Base-by-base conservation (phyloP, 2,329 filamentous ascomycete genomes). In the Penicillium palitans region DNA sequence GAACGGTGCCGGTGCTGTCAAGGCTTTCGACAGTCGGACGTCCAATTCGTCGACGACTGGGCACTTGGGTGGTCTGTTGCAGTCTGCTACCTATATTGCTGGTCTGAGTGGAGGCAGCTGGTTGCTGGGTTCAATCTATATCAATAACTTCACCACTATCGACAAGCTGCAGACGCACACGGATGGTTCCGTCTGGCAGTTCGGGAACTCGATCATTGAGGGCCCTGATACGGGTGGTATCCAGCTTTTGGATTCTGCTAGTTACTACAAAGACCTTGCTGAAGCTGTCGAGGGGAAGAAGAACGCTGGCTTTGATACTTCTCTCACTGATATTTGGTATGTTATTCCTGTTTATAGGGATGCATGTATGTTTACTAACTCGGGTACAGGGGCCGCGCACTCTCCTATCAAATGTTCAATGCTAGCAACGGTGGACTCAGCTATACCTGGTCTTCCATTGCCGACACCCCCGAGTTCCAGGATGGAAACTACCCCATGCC, bases 321-420 rank as follows among this genome's bases (percentile, higher is more conserved):
- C 90, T 9, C 81, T 96, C 57, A 96, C 93, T 0, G 93, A 97
- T 77, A 91, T 91, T 74, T 96, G 92, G 89, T 78, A 71, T 42
- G 66, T 62, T 19, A 13, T 15, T n/a, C 2, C 13, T 29, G 6
- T 4, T 21, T 21, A n/a, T 15, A 13, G 44, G 3, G 17, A n/a
- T 24, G 25, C 9, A 37, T 25, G 1, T 24, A 5, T 44, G 13
- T 35, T 29, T 39, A 15, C 55, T 63, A 45, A 65, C 37, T 46
- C 55, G 8, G 29, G 13, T 61, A 24, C 45, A 72, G 70, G 80
- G 90, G 90, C 29, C 88, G 92, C 58, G 90, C 90, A 47, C 81
- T 96, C n/a, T 88, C 88, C 1, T 96, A 89, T 75, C 92, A 96
- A 76, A 83, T 96, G 48, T 84, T 96, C 71, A 90, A 93, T 70